phyloP scores from a whole-genome alignment of 1,284 basidiomycete species.

The Mycosarcoma mackinlayi region DNA sequence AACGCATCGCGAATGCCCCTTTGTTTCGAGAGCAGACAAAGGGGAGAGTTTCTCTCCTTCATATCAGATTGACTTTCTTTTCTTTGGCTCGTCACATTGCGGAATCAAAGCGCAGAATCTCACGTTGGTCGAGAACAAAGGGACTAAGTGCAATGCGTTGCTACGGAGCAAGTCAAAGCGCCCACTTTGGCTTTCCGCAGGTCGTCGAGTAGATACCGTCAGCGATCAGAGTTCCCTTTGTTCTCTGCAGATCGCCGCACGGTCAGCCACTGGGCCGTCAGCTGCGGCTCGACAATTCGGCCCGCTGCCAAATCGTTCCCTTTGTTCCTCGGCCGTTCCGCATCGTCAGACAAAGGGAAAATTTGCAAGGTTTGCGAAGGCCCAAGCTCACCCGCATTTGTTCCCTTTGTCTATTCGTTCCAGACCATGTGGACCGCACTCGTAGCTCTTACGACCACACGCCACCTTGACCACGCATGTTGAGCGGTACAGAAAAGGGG shows the following conservation, averaged over 20 bases:
- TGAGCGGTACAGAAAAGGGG: neutral
- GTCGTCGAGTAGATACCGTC: no score
- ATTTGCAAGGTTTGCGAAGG: constrained; percentile 3
- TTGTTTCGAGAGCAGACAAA: constrained; percentile 15
- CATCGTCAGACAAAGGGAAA: neutral
- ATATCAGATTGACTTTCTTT: neutral
- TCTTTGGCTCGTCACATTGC: neutral
- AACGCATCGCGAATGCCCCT: constrained; percentile 17
- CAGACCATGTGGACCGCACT: no score
- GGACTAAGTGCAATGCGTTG: neutral
- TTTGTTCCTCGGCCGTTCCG: neutral
- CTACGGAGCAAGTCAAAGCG: constrained; percentile 8
- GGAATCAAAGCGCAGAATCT: neutral
- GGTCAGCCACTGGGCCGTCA: no score
- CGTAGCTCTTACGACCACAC: no score
- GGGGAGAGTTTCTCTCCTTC: constrained; percentile 1
- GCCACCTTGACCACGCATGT: no score
- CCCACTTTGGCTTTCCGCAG: constrained; percentile 8
- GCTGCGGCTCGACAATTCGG: constrained; percentile 13
- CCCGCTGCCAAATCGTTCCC: neutral
- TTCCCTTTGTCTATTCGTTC: constrained; percentile 12
- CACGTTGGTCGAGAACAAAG: no score
- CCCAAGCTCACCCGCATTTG: neutral
- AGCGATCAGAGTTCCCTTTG: constrained; percentile 11
- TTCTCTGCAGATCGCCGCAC: constrained; percentile 11